These are phyloP conservation scores for Paramecium bursaria DNA, from an alignment of 73 alveolate species.

Conservation along the genomic window DNA sequence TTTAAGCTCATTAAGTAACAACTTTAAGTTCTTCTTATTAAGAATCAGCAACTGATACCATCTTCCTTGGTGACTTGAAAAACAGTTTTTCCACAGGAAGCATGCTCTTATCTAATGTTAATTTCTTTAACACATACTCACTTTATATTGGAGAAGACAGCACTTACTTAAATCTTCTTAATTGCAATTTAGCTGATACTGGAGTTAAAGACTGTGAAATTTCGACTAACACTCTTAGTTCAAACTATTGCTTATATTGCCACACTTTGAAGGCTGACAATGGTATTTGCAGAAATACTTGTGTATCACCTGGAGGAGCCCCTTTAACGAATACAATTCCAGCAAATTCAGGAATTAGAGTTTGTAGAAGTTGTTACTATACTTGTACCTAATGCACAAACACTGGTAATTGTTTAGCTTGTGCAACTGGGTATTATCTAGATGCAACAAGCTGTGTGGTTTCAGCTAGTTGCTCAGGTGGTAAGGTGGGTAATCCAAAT, in stretches of 20 bases:
- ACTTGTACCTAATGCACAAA: constrained; percentile 13
- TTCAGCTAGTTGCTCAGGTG: constrained; percentile 41
- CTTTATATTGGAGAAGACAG: constrained; percentile 39
- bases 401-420: constrained; percentile 24
- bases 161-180: background rate
- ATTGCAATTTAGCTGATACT: too few species aligned
- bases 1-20: constrained; percentile 44
- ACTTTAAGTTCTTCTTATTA: constrained; percentile 10
- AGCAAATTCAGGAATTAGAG: background rate
- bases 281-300: constrained; percentile 13
- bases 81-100: constrained; percentile 12
- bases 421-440: constrained; percentile 14
- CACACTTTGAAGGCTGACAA: background rate
- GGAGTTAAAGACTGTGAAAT: constrained; percentile 26
- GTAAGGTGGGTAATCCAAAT: constrained; percentile 40
- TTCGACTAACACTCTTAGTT: constrained; percentile 19
- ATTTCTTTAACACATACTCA: constrained; percentile 26
- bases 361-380: constrained; percentile 58
- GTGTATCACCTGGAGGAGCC: constrained; percentile 20
- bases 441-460: constrained; percentile 12
- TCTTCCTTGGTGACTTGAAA: background rate
- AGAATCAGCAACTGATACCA: constrained; percentile 49
- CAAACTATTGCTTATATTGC: constrained; percentile 2
- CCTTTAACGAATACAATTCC: constrained; percentile 27
- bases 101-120: constrained; percentile 13